Percentiles rank a stretch among this genome's conserved stretches.
phyloP scores from a whole-genome alignment of 306 rosid species.

The Alnus rubra region DNA sequence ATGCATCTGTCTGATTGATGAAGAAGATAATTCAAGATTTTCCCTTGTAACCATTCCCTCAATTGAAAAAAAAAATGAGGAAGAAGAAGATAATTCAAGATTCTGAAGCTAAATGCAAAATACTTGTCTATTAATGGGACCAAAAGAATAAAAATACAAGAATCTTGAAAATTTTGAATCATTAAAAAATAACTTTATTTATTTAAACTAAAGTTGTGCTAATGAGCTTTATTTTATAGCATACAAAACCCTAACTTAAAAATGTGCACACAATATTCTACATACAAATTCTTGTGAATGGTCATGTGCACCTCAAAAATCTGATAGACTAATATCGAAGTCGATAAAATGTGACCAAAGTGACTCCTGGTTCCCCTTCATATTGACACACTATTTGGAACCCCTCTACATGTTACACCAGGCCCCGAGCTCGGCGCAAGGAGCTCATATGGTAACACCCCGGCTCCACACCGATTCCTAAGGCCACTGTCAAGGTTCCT shows the following conservation, averaged over 20 bases:
- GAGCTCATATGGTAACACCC: slow-evolving; percentile 85
- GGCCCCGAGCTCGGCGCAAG: slow-evolving; percentile 90
- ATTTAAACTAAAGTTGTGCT: not conserved
- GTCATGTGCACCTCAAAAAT: not conserved
- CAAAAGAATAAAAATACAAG: not conserved
- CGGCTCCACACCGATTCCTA: slow-evolving; percentile 90
- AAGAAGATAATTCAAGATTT: too few species aligned
- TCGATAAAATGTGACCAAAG: not conserved
- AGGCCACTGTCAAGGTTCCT: slow-evolving; percentile 55
- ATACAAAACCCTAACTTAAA: not conserved
- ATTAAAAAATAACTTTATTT: not conserved
- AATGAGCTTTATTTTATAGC: slow-evolving; percentile 2
- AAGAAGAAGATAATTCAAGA: too few species aligned
- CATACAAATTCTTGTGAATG: not conserved
- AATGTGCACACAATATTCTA: not conserved
- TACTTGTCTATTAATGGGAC: not conserved
- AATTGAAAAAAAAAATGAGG: too few species aligned
- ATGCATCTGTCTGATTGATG: too few species aligned
- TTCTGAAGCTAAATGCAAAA: too few species aligned
- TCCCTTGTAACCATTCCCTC: too few species aligned
- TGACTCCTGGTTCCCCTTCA: slow-evolving; percentile 19
- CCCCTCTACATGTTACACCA: slow-evolving; percentile 96
- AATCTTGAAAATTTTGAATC: not conserved
- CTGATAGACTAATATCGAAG: not conserved
- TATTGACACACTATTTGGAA: slow-evolving; percentile 92